Percentiles rank a stretch among this genome's conserved stretches.
phyloP scores from a whole-genome alignment of 768 basidiomycete species.

The Daedaleopsis sinensis region DNA sequence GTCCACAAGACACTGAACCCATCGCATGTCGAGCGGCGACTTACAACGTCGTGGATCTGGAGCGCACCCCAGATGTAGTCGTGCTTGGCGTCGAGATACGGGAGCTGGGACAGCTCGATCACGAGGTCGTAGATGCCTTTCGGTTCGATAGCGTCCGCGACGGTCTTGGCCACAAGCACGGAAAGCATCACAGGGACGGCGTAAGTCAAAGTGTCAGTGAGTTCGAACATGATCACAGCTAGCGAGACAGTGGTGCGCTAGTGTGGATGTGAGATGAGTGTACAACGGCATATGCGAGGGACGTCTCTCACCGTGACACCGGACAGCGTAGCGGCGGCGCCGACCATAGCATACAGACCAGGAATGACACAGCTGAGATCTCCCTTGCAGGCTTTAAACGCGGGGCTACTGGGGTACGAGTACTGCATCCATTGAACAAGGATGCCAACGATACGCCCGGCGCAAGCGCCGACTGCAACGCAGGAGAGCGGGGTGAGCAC shows the following conservation, averaged over 20 bases:
- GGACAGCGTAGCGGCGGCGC: conserved; percentile 90
- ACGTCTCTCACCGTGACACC: conserved; percentile 86
- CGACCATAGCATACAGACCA: conserved; percentile 94
- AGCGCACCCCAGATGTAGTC: conserved; percentile 86
- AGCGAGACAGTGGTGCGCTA: conserved; percentile 90
- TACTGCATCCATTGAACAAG: conserved; percentile 75
- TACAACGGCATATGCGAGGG: conserved; percentile 7
- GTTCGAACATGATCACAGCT: conserved; percentile 95
- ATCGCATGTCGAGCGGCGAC: conserved; percentile 37
- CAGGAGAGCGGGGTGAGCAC: no score
- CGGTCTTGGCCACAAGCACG: conserved; percentile 88
- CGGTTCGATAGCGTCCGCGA: conserved; percentile 86
- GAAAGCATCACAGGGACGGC: conserved; percentile 88
- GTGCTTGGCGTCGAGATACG: conserved; percentile 90
- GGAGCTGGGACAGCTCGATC: conserved; percentile 85
- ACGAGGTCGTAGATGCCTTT: conserved; percentile 98
- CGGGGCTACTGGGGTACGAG: conserved; percentile 53
- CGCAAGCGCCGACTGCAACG: conserved; percentile 79
- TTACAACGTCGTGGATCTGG: conserved; percentile 77
- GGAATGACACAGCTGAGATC: conserved; percentile 81
- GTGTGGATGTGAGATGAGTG: background rate
- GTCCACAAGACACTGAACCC: no score
- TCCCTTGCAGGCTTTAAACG: conserved; percentile 71
- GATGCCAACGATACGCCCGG: conserved; percentile 86
- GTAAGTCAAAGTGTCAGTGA: conserved; percentile 92